Evolutionary conservation across 306 rosid genomes (phyloP).

Genomic region (Senna tora): DNA sequence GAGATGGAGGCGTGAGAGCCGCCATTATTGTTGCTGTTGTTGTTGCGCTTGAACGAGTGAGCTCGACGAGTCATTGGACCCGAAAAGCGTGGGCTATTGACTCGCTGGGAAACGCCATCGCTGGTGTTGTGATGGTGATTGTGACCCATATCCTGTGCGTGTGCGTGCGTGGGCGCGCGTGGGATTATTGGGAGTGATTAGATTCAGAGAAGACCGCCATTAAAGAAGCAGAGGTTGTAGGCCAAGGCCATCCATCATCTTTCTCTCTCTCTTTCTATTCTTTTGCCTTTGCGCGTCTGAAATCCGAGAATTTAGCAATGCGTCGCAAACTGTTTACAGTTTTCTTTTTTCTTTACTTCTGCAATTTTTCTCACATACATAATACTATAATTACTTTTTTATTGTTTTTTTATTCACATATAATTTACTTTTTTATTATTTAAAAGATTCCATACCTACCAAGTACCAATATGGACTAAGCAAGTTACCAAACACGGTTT

Average conservation of each 20-base stretch:
- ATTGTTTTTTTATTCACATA: too few relatives aligned
- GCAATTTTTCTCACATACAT: neutral
- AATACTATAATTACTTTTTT: too few relatives aligned
- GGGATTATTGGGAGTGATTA: slow-evolving; percentile 28
- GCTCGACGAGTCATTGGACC: slow-evolving; percentile 97
- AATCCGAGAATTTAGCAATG: neutral
- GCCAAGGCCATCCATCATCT: too few relatives aligned
- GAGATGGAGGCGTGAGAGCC: slow-evolving; percentile 18
- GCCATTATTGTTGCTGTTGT: neutral
- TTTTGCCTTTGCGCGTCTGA: slow-evolving; percentile 28
- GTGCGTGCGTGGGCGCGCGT: neutral
- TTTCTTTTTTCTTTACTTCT: neutral
- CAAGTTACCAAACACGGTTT: neutral
- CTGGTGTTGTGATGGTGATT: slow-evolving; percentile 55
- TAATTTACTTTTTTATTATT: too few relatives aligned
- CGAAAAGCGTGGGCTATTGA: slow-evolving; percentile 90
- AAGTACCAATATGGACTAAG: neutral
- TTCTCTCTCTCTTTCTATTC: neutral
- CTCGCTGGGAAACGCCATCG: slow-evolving; percentile 89
- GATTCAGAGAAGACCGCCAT: slow-evolving; percentile 54
- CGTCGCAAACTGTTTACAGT: slow-evolving; percentile 17
- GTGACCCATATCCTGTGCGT: slow-evolving; percentile 50
- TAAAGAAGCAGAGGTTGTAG: slow-evolving; percentile 16
- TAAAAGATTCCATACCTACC: too few relatives aligned
- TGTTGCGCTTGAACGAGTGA: slow-evolving; percentile 87